phyloP scores from a whole-genome alignment of 2,329 filamentous ascomycete genomes.

The Colletotrichum endophyticum region DNA sequence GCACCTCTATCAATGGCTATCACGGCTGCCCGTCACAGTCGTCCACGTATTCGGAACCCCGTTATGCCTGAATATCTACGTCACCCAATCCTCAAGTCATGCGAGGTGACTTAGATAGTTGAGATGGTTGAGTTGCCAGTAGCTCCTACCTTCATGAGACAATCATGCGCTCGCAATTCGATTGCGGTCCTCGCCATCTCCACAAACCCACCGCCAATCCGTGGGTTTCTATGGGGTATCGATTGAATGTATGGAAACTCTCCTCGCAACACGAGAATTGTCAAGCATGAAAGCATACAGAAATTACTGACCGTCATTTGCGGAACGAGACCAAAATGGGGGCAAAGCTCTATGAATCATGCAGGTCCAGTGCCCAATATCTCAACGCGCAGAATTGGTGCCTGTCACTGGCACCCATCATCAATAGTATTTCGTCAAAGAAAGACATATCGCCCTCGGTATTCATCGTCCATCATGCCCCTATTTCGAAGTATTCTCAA shows the following conservation, averaged over 20 bases:
- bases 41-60: neutral
- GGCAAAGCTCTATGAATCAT: too few species aligned
- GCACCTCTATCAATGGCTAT: neutral
- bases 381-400: neutral
- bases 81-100: neutral
- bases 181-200: neutral
- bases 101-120: neutral
- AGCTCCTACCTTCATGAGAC: neutral
- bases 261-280: fast-evolving
- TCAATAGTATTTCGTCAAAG: fast-evolving
- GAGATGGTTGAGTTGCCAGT: too few species aligned
- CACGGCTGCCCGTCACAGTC: neutral
- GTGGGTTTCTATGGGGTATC: too few species aligned
- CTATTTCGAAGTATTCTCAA: neutral
- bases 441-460: neutral
- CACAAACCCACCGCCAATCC: fast-evolving
- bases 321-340: neutral
- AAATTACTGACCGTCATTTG: too few species aligned
- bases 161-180: neutral
- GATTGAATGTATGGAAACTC: fast-evolving
- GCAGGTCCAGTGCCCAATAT: too few species aligned
- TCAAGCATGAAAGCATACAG: too few species aligned
- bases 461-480: neutral
- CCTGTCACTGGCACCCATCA: neutral
- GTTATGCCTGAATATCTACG: fast-evolving